Conservation (phyloP, 495 filamentous ascomycete genomes). For the Hyaloscypha finlandica region DNA sequence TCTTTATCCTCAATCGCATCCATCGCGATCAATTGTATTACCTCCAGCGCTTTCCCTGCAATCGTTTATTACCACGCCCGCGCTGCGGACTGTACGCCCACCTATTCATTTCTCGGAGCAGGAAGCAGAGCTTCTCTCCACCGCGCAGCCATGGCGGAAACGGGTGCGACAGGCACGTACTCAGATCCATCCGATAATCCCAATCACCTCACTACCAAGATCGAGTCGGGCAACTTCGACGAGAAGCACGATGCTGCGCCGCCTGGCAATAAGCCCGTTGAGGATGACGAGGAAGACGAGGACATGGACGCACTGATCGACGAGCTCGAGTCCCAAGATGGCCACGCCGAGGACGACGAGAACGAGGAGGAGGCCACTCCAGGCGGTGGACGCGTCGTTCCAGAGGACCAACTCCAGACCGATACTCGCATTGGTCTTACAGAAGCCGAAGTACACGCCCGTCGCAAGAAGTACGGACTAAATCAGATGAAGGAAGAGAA, state of each 20-base stretch:
- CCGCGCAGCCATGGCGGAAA: conserved; percentile 48
- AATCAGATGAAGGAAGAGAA: conserved; percentile 92
- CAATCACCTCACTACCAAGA: conserved; percentile 49
- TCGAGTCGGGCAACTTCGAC: conserved; percentile 57
- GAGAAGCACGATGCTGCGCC: conserved; percentile 44
- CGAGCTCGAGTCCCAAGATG: conserved; percentile 78
- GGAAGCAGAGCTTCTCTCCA: conserved; percentile 24
- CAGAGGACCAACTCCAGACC: conserved; percentile 71
- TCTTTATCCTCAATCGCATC: not conserved
- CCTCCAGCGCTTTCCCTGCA: not conserved
- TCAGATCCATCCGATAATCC: conserved; percentile 17
- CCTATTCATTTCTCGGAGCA: not conserved
- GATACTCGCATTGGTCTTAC: conserved; percentile 70
- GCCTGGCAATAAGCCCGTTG: not conserved
- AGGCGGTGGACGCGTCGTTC: conserved; percentile 52
- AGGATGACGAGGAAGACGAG: conserved; percentile 66
- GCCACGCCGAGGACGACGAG: conserved; percentile 62
- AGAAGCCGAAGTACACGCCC: conserved; percentile 63
- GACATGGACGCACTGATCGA: conserved; percentile 82
- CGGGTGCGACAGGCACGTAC: conserved; percentile 9
- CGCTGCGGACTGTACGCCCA: not conserved
- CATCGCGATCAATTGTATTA: not conserved
- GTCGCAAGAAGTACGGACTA: conserved; percentile 78
- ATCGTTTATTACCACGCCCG: not conserved
- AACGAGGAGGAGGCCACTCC: conserved; percentile 43